Evolutionary conservation across 1,284 basidiomycete genomes (phyloP), one percentile per base, ranked within the genome.

Genomic region (Moesziomyces sp.): DNA sequence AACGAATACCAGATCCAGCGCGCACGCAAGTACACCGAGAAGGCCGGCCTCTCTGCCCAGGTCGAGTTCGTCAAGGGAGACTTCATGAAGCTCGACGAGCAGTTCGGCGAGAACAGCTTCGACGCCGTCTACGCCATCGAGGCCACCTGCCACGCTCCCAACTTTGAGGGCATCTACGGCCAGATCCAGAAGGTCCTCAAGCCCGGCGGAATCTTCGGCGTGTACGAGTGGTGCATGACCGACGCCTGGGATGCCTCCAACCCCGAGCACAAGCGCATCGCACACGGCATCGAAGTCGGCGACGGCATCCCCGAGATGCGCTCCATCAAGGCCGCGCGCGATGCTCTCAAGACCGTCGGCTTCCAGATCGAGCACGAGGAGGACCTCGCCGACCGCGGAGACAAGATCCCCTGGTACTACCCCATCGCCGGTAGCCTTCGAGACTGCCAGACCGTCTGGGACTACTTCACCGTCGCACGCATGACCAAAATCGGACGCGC

Each of bases 211-310:
- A 88, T 92, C 44, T 97, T 97, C 85, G 95, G 94, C 84, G 91
- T 97, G 46, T 98, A 98, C 86, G 96, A 98, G 85, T 99, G 96
- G 96, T 92, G 91, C 86, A 97, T 99, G 95, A 98, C 96, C 49
- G 95, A 98, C 85, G 85, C 85, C 11, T 99, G 93, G 92, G 93
- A 99, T 85, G 88, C 92, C 2, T 90, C 90, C 14, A 92, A 89
- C 85, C 92, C 94, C 18, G 86, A 89, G 71, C 96, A 99, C 89
- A 95, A 95, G 87, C 89, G 89, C 61, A 90, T 99, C 69, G 92
- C 93, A 19, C 94, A 97, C 87, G 90, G 84, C 10, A 85, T 85
- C 63, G 84, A 88, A 84, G 77, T 97, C 57, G 96, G 96, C 47
- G 94, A 97, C 84, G 96, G 97, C 74, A 98, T 99, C 81, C 93